Base-by-base conservation (phyloP, 1,284 basidiomycete genomes). In the Ustilago xerochloae region DNA sequence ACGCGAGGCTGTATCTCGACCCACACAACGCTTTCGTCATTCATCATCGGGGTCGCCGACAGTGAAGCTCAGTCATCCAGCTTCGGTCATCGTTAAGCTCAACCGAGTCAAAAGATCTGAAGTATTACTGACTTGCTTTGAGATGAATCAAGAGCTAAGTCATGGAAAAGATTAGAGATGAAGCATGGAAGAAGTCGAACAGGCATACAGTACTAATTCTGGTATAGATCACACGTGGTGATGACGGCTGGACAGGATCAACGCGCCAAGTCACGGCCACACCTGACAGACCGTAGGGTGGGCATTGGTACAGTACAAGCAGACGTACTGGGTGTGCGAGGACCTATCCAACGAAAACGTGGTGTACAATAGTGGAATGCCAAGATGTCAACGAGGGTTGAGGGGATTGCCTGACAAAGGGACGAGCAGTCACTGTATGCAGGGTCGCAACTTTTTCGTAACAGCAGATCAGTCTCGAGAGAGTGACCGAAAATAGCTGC, bases 331-430 rank as follows among this genome's bases (percentile, higher is more conserved):
- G 18, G n/a, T 18, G 33, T 16, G 35, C 24, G 35, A 12, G 13
- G 20, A 26, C 9, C 6, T 33, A 24, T 50, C 48, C 24, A 36
- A 33, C 35, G 35, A 6, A n/a, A 12, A 13, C 13, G 35, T 16
- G 18, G 12, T 9, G 15, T 12, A 36, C 35, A 20, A 49, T 8
- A 30, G 32, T 35, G 36, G 20, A 35, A 39, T 45, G 54, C 54
- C 54, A 56, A 56, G 54, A 18, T 30, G 53, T 46, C 53, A 55
- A 55, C 41, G 53, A 33, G 54, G 45, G 45, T 39, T 18, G 54
- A 56, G 54, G 54, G 54, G 30, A 24, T 16, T 29, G 20, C 20
- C 26, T 2, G 13, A 28, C 12, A 24, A 20, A 20, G 22, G n/a
- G n/a, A n/a, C n/a, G n/a, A n/a, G n/a, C n/a, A n/a, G n/a, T n/a